These are phyloP conservation scores for Extremus antarcticus DNA, from an alignment of 495 filamentous ascomycete genomes.

Conservation along the genomic window DNA sequence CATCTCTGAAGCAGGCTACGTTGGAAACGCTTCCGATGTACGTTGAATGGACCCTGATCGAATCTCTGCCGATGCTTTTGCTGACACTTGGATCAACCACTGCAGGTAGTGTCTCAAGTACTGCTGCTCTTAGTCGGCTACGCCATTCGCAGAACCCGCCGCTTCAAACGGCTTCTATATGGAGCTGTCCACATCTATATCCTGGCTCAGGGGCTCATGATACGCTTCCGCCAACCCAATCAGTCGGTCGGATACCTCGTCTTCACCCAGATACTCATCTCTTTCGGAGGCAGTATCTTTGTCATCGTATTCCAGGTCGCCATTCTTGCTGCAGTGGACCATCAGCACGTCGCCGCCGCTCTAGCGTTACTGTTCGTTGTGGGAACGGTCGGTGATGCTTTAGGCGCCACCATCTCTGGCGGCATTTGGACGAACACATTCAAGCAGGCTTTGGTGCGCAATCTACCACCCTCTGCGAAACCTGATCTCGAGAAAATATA, in stretches of 20 bases:
- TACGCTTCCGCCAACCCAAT: conserved; percentile 47
- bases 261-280: conserved; percentile 66
- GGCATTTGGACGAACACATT: conserved; percentile 58
- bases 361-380: conserved; percentile 52
- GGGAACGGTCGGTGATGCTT: conserved; percentile 48
- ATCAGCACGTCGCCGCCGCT: conserved; percentile 53
- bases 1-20: conserved; percentile 26
- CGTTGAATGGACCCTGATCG: neutral
- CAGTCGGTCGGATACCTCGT: conserved; percentile 49
- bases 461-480: conserved; percentile 40
- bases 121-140: conserved; percentile 46
- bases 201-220: conserved; percentile 52
- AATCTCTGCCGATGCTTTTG: neutral
- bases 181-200: conserved; percentile 51
- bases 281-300: conserved; percentile 52
- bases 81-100: neutral
- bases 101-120: conserved; percentile 35
- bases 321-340: conserved; percentile 51
- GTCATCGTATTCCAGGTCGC: conserved; percentile 56
- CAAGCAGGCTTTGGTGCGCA: conserved; percentile 37
- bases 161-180: conserved; percentile 33
- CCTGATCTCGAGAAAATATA: conserved; percentile 40
- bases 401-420: conserved; percentile 48
- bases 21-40: conserved; percentile 40
- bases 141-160: conserved; percentile 35